phyloP scores from a whole-genome alignment of 345 rosid species.

The Euclidium syriacum region DNA sequence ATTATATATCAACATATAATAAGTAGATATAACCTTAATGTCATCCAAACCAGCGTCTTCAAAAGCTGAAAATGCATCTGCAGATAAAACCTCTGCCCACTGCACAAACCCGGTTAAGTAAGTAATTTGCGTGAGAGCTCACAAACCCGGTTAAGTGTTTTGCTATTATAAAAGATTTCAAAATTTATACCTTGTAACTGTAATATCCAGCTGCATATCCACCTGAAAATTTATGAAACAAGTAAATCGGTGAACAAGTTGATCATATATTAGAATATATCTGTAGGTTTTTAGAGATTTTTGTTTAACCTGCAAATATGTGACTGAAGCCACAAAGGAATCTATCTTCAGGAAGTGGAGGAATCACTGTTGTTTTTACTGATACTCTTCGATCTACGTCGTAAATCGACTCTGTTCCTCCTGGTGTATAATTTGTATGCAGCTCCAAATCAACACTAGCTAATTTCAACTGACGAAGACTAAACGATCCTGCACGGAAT shows the following conservation, averaged over 20 bases:
- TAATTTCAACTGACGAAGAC: slow-evolving; percentile 81
- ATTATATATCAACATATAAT: too few species aligned
- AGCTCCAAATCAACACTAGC: slow-evolving; percentile 75
- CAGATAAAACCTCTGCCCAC: slow-evolving; percentile 98
- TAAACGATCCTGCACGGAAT: slow-evolving; percentile 75
- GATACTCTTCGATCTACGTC: slow-evolving; percentile 74
- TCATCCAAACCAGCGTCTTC: slow-evolving; percentile 85
- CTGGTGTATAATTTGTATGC: slow-evolving; percentile 62
- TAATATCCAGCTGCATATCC: slow-evolving; percentile 97
- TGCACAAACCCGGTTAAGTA: slow-evolving; percentile 34
- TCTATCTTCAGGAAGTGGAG: slow-evolving; percentile 76
- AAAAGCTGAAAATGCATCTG: slow-evolving; percentile 96
- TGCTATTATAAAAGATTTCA: neutral
- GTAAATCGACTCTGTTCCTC: slow-evolving; percentile 65
- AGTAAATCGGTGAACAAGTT: neutral
- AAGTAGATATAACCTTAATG: slow-evolving; percentile 59
- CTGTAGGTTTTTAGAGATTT: neutral
- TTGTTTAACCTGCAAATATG: slow-evolving; percentile 84
- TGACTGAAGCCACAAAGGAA: slow-evolving; percentile 83
- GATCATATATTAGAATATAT: neutral
- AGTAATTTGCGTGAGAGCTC: slow-evolving; percentile 18
- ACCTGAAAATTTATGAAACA: slow-evolving; percentile 38
- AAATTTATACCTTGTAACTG: slow-evolving; percentile 79
- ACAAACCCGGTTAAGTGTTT: neutral
- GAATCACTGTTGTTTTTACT: slow-evolving; percentile 62